These are phyloP conservation scores for Leccinum pellstonianum DNA, from an alignment of 768 basidiomycete species.

Conservation along the genomic window DNA sequence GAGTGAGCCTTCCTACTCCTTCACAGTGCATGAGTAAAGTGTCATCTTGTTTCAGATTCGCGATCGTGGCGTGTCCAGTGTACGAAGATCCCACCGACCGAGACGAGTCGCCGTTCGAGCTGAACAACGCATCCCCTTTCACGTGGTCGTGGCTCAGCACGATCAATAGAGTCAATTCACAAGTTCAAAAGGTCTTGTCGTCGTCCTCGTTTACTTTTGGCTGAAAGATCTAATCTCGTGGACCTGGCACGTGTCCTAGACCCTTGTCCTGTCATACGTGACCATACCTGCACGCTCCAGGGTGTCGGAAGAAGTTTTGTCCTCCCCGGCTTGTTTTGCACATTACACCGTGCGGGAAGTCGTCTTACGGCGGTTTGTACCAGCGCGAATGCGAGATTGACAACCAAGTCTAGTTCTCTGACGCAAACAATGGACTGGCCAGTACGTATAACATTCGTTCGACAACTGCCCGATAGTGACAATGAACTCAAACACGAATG, in stretches of 20 bases:
- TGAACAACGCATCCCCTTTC: conserved; percentile 70
- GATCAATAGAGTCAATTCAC: conserved; percentile 92
- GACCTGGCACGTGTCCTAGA: conserved; percentile 46
- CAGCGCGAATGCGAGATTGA: conserved; percentile 89
- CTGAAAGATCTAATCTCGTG: background rate
- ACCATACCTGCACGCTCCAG: conserved; percentile 81
- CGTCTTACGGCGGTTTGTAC: conserved; percentile 79
- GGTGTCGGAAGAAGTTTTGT: conserved; percentile 48
- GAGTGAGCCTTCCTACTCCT: conserved; percentile 57
- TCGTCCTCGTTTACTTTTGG: background rate
- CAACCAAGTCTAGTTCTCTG: background rate
- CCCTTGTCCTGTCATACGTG: conserved; percentile 85
- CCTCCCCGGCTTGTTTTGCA: conserved; percentile 70
- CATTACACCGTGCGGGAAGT: conserved; percentile 86
- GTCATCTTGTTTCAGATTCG: conserved; percentile 59
- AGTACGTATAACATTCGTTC: background rate
- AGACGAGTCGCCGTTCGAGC: conserved; percentile 56
- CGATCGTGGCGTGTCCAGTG: conserved; percentile 84
- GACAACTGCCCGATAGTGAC: background rate
- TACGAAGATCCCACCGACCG: conserved; percentile 83
- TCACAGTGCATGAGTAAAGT: too few relatives aligned
- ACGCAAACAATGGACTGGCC: background rate
- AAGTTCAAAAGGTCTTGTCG: conserved; percentile 90
- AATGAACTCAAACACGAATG: background rate
- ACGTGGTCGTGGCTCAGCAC: conserved; percentile 97